phyloP scores from a whole-genome alignment of 2,329 filamentous ascomycete genomes.

The Teratosphaeria gauchensis region DNA sequence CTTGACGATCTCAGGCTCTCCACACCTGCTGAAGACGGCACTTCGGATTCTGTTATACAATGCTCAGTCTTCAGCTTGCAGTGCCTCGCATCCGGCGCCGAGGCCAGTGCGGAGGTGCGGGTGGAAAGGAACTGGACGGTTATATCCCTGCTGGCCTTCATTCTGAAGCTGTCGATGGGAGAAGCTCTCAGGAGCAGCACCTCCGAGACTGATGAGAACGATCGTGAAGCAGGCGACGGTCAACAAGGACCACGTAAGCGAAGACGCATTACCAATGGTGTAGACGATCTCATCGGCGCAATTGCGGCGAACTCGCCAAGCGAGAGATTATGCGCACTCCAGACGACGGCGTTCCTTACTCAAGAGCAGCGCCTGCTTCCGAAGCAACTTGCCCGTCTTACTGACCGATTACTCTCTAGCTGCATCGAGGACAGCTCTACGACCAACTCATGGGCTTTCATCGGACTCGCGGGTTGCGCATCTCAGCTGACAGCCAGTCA shows the following conservation, averaged over 20 bases:
- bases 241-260: conserved; percentile 25
- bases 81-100: conserved; percentile 23
- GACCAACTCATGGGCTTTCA: conserved; percentile 70
- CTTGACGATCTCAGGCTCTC: conserved; percentile 59
- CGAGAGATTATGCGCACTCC: conserved; percentile 41
- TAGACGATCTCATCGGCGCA: conserved; percentile 30
- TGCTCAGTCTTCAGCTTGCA: conserved; percentile 11
- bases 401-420: conserved; percentile 9
- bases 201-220: conserved; percentile 1
- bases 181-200: not conserved
- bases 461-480: conserved; percentile 60
- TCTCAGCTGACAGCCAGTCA: conserved; percentile 34
- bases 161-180: conserved; percentile 14
- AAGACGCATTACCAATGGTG: conserved; percentile 26
- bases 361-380: conserved; percentile 25
- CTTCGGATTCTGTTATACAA: not conserved
- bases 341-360: conserved; percentile 43
- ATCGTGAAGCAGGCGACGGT: conserved; percentile 5
- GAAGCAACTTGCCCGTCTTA: conserved; percentile 7
- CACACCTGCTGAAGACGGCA: conserved; percentile 2
- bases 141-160: conserved; percentile 30
- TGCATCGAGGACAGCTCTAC: conserved; percentile 55
- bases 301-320: conserved; percentile 27
- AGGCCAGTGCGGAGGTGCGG: conserved; percentile 7
- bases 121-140: conserved; percentile 23